Evolutionary conservation across 2,329 filamentous ascomycete genomes (phyloP).

Genomic region (Pseudocercospora pini-densiflorae): DNA sequence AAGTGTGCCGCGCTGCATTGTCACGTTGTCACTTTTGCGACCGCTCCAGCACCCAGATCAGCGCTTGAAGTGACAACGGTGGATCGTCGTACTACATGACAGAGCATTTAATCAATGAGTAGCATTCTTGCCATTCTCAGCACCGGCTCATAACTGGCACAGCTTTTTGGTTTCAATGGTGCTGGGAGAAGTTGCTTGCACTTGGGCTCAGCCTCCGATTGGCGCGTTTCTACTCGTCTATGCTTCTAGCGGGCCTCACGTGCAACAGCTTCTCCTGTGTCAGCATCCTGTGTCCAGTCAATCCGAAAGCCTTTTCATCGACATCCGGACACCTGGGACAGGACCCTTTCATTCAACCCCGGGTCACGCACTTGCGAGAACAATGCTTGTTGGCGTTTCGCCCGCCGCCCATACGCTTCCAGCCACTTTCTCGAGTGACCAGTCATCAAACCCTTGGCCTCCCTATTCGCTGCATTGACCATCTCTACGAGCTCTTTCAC

Average conservation of each 20-base stretch:
- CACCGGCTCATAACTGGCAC: too few relatives aligned
- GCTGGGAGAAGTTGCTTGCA: background rate
- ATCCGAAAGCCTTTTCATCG: constrained; percentile 2
- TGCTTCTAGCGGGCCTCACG: background rate
- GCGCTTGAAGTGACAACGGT: too few relatives aligned
- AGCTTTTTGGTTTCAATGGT: too few relatives aligned
- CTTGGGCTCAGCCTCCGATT: background rate
- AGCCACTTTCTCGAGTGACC: constrained; percentile 46
- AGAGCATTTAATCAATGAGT: too few relatives aligned
- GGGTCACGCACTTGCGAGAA: constrained; percentile 21
- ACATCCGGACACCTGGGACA: constrained; percentile 16
- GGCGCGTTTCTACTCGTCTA: background rate
- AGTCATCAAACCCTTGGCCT: constrained; percentile 26
- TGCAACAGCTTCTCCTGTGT: constrained; percentile 6
- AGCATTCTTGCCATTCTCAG: too few relatives aligned
- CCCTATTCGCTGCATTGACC: constrained; percentile 42
- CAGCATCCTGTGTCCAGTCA: background rate
- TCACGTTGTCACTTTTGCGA: background rate
- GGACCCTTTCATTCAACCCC: constrained; percentile 14
- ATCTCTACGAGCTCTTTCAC: constrained; percentile 46
- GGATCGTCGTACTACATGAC: too few relatives aligned
- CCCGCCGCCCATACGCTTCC: constrained; percentile 40
- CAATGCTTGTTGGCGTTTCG: constrained; percentile 41
- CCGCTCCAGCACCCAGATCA: too few relatives aligned
- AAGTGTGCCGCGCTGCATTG: background rate